These are phyloP conservation scores for Emydomyces testavorans DNA, from an alignment of 2,329 filamentous ascomycete species.

Conservation along the genomic window DNA sequence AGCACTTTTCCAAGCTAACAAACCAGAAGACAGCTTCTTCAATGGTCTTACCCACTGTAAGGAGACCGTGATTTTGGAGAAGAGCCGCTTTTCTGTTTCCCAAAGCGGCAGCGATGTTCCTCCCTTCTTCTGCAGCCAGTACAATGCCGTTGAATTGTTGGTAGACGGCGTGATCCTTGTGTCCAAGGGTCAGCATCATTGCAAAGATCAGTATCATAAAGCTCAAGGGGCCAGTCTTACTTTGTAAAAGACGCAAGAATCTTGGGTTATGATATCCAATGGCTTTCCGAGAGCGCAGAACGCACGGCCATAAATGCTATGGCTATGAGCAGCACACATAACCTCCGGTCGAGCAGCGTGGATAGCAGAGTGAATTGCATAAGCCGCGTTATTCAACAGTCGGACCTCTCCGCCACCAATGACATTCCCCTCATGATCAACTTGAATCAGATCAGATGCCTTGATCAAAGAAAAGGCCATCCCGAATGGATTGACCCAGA, in stretches of 20 bases:
- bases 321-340: slow-evolving; percentile 44
- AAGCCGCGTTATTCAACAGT: slow-evolving; percentile 39
- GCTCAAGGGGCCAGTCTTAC: slow-evolving; percentile 18
- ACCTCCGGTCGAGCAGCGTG: slow-evolving; percentile 46
- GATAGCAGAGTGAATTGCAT: slow-evolving; percentile 45
- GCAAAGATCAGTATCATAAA: not conserved
- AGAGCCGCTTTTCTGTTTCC: slow-evolving; percentile 43
- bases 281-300: slow-evolving; percentile 34
- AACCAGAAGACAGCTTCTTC: slow-evolving; percentile 47
- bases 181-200: not conserved
- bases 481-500: slow-evolving; percentile 57
- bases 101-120: slow-evolving; percentile 40
- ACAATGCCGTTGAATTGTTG: slow-evolving; percentile 44
- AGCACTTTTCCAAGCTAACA: slow-evolving; percentile 43
- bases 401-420: slow-evolving; percentile 48
- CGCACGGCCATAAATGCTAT: slow-evolving; percentile 42
- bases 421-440: slow-evolving; percentile 50
- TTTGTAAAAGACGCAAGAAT: slow-evolving; percentile 37
- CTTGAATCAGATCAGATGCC: slow-evolving; percentile 55
- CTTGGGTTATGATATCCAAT: slow-evolving; percentile 38
- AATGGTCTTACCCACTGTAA: slow-evolving; percentile 41
- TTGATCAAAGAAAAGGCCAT: slow-evolving; percentile 52
- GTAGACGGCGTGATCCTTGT: slow-evolving; percentile 42
- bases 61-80: slow-evolving; percentile 44
- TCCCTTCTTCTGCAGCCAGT: slow-evolving; percentile 43